Conservation (phyloP, 2,329 filamentous ascomycete species). For the Dryadomyces sulphureus region DNA sequence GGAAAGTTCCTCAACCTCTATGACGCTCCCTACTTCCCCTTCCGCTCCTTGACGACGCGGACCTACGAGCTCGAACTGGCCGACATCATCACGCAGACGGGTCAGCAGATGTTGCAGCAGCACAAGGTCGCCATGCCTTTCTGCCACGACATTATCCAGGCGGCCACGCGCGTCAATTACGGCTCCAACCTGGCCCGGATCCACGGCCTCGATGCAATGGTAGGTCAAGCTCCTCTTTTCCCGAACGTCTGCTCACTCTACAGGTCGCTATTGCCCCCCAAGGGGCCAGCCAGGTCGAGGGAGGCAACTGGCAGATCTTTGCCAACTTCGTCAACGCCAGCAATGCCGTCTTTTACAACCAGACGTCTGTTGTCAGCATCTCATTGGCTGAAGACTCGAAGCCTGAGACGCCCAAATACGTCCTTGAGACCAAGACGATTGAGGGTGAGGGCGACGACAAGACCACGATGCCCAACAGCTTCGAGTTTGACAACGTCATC, state of each 20-base stretch:
- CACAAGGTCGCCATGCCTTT: slow-evolving; percentile 57
- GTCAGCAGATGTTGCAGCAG: slow-evolving; percentile 52
- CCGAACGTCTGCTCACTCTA: background rate
- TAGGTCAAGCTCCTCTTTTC: slow-evolving; percentile 12
- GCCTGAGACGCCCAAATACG: slow-evolving; percentile 23
- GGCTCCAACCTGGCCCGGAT: slow-evolving; percentile 77
- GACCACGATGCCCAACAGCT: slow-evolving; percentile 18
- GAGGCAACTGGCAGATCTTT: slow-evolving; percentile 94
- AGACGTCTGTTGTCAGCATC: slow-evolving; percentile 45
- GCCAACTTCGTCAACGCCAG: slow-evolving; percentile 59
- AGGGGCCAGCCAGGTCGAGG: slow-evolving; percentile 62
- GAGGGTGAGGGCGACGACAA: slow-evolving; percentile 12
- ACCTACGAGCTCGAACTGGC: slow-evolving; percentile 53
- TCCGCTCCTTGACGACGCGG: slow-evolving; percentile 55
- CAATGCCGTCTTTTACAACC: slow-evolving; percentile 43
- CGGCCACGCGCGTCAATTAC: slow-evolving; percentile 87
- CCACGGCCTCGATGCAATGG: slow-evolving; percentile 79
- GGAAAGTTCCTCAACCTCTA: slow-evolving; percentile 69
- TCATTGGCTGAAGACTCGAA: background rate
- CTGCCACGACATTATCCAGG: slow-evolving; percentile 71
- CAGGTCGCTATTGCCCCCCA: slow-evolving; percentile 75
- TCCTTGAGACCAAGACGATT: slow-evolving; percentile 24
- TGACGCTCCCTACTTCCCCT: slow-evolving; percentile 69
- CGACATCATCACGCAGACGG: slow-evolving; percentile 53
- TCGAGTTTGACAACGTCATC: slow-evolving; percentile 60